Conservation (phyloP, 208 protist genomes). For the Wallacemonas sp. region DNA sequence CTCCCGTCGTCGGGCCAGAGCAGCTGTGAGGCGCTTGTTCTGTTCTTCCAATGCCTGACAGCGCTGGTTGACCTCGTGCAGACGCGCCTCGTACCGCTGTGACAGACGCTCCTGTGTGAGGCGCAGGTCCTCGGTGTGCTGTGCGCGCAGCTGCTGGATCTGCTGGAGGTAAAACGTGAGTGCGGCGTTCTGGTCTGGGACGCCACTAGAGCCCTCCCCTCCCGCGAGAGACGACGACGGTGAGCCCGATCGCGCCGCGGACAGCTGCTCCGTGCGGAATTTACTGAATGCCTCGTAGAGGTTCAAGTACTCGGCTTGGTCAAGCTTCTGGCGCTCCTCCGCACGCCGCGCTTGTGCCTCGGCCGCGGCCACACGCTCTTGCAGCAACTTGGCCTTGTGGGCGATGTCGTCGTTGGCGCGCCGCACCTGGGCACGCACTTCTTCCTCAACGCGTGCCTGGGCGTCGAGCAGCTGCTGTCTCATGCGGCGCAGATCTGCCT, state of each 20-base stretch:
- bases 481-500: constrained; percentile 51
- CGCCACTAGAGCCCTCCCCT: too few species aligned
- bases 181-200: not conserved
- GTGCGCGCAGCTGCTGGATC: constrained; percentile 31
- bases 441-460: constrained; percentile 68
- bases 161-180: constrained; percentile 12
- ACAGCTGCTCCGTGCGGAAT: constrained; percentile 58
- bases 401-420: constrained; percentile 77
- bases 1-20: constrained; percentile 61
- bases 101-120: constrained; percentile 39
- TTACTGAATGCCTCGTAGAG: constrained; percentile 73
- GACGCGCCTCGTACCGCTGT: constrained; percentile 36
- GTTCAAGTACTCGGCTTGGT: constrained; percentile 63
- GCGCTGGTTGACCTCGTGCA: constrained; percentile 27
- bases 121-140: constrained; percentile 50
- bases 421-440: constrained; percentile 66
- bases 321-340: constrained; percentile 68
- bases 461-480: constrained; percentile 69
- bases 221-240: too few species aligned
- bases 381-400: constrained; percentile 43
- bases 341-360: constrained; percentile 61
- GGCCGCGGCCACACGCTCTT: constrained; percentile 48
- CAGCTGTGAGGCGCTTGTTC: constrained; percentile 47
- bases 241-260: constrained; percentile 12
- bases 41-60: constrained; percentile 59